phyloP scores from a whole-genome alignment of 495 filamentous ascomycete species.

The Chaetomium fimeti region DNA sequence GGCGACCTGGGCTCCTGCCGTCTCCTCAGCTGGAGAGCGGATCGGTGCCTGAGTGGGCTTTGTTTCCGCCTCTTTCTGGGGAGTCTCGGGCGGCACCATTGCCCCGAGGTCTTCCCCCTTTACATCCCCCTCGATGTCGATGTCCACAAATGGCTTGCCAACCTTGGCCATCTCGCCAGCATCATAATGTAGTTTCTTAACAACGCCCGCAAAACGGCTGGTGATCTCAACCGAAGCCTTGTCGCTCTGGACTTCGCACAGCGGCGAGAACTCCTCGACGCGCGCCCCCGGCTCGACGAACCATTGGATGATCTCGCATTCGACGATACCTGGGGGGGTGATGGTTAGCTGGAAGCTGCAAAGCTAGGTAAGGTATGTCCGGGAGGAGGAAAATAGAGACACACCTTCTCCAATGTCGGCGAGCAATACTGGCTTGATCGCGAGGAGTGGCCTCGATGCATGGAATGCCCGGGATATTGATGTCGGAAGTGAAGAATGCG shows the following conservation, averaged over 20 bases:
- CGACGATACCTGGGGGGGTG: slow-evolving; percentile 72
- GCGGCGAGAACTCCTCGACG: slow-evolving; percentile 95
- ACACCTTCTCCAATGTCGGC: slow-evolving; percentile 97
- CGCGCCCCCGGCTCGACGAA: slow-evolving; percentile 94
- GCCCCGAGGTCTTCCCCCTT: slow-evolving; percentile 41
- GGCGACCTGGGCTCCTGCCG: slow-evolving; percentile 17
- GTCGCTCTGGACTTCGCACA: slow-evolving; percentile 97
- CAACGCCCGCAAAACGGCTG: slow-evolving; percentile 87
- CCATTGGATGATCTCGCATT: slow-evolving; percentile 99
- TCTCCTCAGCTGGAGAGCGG: slow-evolving; percentile 11
- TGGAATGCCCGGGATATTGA: slow-evolving; percentile 57
- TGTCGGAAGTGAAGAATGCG: slow-evolving; percentile 13
- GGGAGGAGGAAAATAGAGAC: slow-evolving; percentile 15
- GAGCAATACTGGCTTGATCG: slow-evolving; percentile 81
- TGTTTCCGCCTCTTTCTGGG: neutral
- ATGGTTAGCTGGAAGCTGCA: neutral
- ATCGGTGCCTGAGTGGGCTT: slow-evolving; percentile 7
- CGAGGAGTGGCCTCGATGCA: slow-evolving; percentile 53
- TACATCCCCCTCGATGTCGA: slow-evolving; percentile 62
- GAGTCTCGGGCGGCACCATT: neutral
- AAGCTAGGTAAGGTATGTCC: neutral
- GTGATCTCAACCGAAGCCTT: slow-evolving; percentile 99
- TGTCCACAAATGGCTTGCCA: slow-evolving; percentile 79
- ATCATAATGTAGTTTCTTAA: slow-evolving; percentile 95
- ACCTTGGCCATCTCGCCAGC: slow-evolving; percentile 95